Conservation (phyloP, 305 asterid genomes). For the Solanum hybrid region DNA sequence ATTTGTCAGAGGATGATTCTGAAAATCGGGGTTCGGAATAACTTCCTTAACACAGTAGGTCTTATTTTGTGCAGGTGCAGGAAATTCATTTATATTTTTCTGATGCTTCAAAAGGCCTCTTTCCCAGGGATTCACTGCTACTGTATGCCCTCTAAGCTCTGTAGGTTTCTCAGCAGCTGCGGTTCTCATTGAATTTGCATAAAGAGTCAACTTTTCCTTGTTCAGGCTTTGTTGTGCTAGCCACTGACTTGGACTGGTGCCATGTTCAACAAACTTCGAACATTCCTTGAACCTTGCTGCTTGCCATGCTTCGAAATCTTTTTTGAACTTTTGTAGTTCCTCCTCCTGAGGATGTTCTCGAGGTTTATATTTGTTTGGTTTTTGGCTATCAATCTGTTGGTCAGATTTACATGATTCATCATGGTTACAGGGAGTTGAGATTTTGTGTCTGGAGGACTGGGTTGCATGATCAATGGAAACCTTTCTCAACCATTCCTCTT, state of each 20-base stretch:
- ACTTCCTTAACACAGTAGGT: constrained; percentile 21
- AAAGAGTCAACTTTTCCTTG: constrained; percentile 57
- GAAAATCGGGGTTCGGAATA: constrained; percentile 16
- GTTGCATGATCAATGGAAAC: constrained; percentile 26
- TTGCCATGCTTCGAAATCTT: constrained; percentile 92
- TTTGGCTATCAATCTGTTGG: constrained; percentile 20
- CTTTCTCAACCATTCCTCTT: constrained; percentile 24
- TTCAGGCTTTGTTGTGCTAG: constrained; percentile 76
- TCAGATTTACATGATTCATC: constrained; percentile 27
- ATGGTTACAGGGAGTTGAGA: constrained; percentile 26
- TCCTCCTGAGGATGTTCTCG: constrained; percentile 98
- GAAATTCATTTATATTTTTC: constrained; percentile 14
- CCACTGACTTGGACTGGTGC: constrained; percentile 49
- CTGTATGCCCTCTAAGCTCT: constrained; percentile 18
- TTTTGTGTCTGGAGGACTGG: constrained; percentile 29
- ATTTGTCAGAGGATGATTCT: constrained; percentile 20
- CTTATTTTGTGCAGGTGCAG: constrained; percentile 27
- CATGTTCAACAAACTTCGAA: constrained; percentile 34
- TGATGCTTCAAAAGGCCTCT: constrained; percentile 21
- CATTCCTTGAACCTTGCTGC: constrained; percentile 61
- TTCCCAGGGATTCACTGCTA: constrained; percentile 17
- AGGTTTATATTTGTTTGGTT: constrained; percentile 40
- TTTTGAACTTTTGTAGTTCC: constrained; percentile 86
- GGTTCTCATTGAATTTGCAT: constrained; percentile 37
- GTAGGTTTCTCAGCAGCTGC: constrained; percentile 16